A percentile compares a stretch with the other conserved stretches of the same genome.
These are phyloP conservation scores for Gentiana macrophylla DNA, from an alignment of 257 asterid species.

Conservation along the genomic window DNA sequence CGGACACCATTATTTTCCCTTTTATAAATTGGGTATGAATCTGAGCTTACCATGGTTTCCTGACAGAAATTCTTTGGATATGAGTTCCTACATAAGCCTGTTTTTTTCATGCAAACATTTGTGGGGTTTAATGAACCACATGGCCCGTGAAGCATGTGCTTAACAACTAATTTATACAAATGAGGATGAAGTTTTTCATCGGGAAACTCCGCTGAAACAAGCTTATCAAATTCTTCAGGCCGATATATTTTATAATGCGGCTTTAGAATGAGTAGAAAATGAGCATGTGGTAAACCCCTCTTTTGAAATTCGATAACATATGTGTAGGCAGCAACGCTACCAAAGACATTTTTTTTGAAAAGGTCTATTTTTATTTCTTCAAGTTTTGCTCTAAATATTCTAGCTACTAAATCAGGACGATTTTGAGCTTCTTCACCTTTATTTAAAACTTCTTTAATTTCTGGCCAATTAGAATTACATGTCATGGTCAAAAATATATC, in stretches of 20 bases:
- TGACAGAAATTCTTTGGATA: not conserved
- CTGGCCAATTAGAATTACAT: not conserved
- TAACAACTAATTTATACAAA: not conserved
- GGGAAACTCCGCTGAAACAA: not conserved
- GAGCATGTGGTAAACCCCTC: not conserved
- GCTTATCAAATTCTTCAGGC: not conserved
- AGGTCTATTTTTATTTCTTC: not conserved
- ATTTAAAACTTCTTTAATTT: not conserved
- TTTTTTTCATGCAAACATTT: not conserved
- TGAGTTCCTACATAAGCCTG: not conserved
- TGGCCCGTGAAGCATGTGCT: conserved; percentile 2
- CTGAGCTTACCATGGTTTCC: not conserved
- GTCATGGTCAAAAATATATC: not conserved
- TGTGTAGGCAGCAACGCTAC: not conserved
- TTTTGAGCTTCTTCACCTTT: not conserved
- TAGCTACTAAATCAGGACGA: not conserved
- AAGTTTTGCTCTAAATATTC: not conserved
- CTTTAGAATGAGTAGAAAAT: not conserved
- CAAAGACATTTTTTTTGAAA: not conserved
- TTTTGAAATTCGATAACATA: not conserved
- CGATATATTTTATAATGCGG: not conserved
- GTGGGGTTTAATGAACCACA: not conserved
- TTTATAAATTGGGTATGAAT: not conserved
- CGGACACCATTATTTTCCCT: not conserved
- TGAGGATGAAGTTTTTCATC: not conserved